A percentile compares a stretch with the other conserved stretches of the same genome.
Evolutionary conservation across 345 rosid species (phyloP).

Genomic region (Aegle marmelos): DNA sequence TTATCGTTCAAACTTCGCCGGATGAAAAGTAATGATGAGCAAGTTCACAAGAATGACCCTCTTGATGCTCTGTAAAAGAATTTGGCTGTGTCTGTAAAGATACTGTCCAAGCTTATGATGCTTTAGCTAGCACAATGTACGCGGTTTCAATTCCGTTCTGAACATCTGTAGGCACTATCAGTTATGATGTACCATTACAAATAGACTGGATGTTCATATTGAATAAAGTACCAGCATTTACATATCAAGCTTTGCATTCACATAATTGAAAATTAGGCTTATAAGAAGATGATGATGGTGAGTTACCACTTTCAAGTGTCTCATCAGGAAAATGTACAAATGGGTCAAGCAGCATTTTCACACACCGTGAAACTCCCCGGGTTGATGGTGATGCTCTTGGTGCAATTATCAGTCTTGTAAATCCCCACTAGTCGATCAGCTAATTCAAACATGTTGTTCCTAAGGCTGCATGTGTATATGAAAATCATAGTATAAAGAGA

Average conservation of each 20-base stretch:
- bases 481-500: not conserved
- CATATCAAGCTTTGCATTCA: not conserved
- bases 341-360: constrained; percentile 45
- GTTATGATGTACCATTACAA: not conserved
- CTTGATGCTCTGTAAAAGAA: not conserved
- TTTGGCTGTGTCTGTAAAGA: not conserved
- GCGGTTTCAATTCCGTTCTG: not conserved
- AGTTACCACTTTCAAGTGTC: not conserved
- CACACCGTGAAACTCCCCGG: constrained; percentile 82
- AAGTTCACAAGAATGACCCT: constrained; percentile 16
- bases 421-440: constrained; percentile 94
- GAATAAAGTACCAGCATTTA: not conserved
- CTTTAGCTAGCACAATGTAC: not conserved
- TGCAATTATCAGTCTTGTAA: constrained; percentile 95
- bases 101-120: not conserved
- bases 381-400: constrained; percentile 91
- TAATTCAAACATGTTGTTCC: constrained; percentile 99
- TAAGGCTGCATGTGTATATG: constrained; percentile 53
- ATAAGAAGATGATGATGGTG: not conserved
- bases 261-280: not conserved
- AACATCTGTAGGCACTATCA: not conserved
- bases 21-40: constrained; percentile 12
- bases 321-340: not conserved
- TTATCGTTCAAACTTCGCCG: constrained; percentile 26
- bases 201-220: not conserved